Base-by-base conservation (phyloP, 768 basidiomycete genomes). In the Phylloporus sp. region DNA sequence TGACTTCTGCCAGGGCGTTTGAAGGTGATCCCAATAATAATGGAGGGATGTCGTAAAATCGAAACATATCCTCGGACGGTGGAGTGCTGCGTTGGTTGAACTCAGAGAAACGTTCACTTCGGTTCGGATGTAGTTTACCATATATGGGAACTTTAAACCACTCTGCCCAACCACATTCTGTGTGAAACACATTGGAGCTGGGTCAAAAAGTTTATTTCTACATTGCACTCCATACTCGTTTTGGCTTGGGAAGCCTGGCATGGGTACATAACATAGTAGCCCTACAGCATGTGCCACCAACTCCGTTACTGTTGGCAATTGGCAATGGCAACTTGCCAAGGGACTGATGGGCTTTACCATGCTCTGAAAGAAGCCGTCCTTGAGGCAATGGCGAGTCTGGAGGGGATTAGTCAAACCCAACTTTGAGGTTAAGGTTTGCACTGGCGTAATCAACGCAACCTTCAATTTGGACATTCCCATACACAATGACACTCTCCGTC, bases 401-500 rank as follows among this genome's bases (percentile, higher is more conserved):
- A 22, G 26, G n/a, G 24, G 8, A 36, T 34, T 46, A 45, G n/a
- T 18, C 31, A 38, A 53, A 64, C 61, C 62, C 55, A 20, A 51
- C 2, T 28, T 23, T 54, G 15, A 45, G 65, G 67, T 69, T 66
- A 67, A 53, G 67, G 44, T 56, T 56, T 41, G 22, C 10, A 5
- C 12, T 31, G 16, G 36, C 31, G 38, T 47, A 50, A 48, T 51
- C 38, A 22, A 24, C n/a, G n/a, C n/a, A n/a, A n/a, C n/a, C n/a
- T n/a, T n/a, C n/a, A n/a, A n/a, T n/a, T n/a, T n/a, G n/a, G n/a
- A n/a, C n/a, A n/a, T n/a, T n/a, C 7, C 6, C 24, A 15, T 11
- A 18, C 42, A 45, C 27, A 12, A 81, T 80, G 77, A 66, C 76
- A 24, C 47, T 67, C 47, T 55, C 81, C 22, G 70, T 84, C 12